Evolutionary conservation across 768 basidiomycete species (phyloP).

Genomic region (Dioszegia crocea): DNA sequence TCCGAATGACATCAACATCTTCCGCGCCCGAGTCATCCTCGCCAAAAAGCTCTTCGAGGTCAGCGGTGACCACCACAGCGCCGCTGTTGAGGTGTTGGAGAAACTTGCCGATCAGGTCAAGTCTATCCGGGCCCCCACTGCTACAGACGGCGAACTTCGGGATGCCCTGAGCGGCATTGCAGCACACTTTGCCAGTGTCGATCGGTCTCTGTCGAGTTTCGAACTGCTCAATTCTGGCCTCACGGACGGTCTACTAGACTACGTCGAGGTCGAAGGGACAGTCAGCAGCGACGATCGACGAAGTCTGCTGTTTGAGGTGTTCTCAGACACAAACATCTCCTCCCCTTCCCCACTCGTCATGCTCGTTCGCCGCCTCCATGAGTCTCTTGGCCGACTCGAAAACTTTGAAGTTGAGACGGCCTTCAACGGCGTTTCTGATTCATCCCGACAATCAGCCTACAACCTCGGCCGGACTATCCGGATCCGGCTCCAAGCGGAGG

Average conservation of each 20-base stretch:
- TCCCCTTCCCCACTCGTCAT: conserved; percentile 64
- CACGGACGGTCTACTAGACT: conserved; percentile 76
- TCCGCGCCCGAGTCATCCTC: conserved; percentile 83
- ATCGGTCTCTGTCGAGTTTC: conserved; percentile 79
- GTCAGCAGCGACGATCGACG: conserved; percentile 66
- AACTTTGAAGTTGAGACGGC: conserved; percentile 91
- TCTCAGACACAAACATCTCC: conserved; percentile 54
- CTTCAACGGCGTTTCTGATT: conserved; percentile 56
- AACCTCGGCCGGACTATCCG: conserved; percentile 88
- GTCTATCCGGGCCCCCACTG: conserved; percentile 57
- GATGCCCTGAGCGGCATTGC: conserved; percentile 71
- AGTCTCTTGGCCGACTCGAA: conserved; percentile 91
- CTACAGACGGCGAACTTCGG: conserved; percentile 62
- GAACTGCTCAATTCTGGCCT: conserved; percentile 91
- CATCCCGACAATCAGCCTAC: conserved; percentile 71
- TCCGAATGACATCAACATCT: conserved; percentile 83
- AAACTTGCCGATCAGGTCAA: conserved; percentile 62
- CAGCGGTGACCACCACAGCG: conserved; percentile 53
- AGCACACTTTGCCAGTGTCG: conserved; percentile 63
- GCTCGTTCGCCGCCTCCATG: conserved; percentile 92
- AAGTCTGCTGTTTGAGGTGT: conserved; percentile 72
- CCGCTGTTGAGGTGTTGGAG: conserved; percentile 58
- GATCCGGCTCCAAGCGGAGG: conserved; percentile 80
- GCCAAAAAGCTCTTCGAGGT: conserved; percentile 64
- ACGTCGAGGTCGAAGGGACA: conserved; percentile 66